Base-by-base conservation (phyloP, 768 basidiomycete species). In the Trametes cingulata region DNA sequence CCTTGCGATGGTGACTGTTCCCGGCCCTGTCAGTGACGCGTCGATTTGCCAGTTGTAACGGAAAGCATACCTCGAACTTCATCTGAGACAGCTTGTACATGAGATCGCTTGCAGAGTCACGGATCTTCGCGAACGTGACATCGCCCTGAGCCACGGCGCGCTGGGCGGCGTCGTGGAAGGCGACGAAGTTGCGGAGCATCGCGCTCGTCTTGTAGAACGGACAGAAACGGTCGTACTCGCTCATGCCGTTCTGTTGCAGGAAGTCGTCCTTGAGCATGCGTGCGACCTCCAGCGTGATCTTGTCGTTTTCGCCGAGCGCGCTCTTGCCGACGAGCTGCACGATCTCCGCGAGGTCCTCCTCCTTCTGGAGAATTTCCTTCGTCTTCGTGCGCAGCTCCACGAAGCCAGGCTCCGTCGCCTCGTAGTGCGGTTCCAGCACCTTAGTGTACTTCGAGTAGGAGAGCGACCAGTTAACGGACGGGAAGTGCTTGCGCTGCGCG, bases 391-490 rank as follows among this genome's bases (percentile, higher is more conserved):
- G 91, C 65, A 95, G 78, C 65, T 96, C 93, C 37, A 98, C 86
- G 75, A 99, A 99, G n/a, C 94, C 96, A 4, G 94, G 91, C 68
- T 93, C 88, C 51, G 87, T 88, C 42, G 80, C 76, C 74, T 98
- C 95, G 75, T 98, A 99, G 75, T 95, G 88, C 1, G 90, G 84
- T 68, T 96, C 95, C 40, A 98, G 84, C 10, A 95, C 87, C 71
- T 95, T 95, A 63, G 88, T 91, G 76, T 99, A 98, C 75, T 99
- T 99, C 60, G 97, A 98, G 75, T 98, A 98, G 10, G 97, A 99
- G n/a, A 97, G 78, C 65, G 88, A 97, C 97, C 97, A 99, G 78
- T 99, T 98, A 74, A 99, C 96, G n/a, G 95, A 97, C 1, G 97
- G 97, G 83, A 99, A 99, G 73, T 99, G 95, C 75, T 99, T 98